Evolutionary conservation across 306 rosid genomes (phyloP).

Genomic region (Cicer arietinum): DNA sequence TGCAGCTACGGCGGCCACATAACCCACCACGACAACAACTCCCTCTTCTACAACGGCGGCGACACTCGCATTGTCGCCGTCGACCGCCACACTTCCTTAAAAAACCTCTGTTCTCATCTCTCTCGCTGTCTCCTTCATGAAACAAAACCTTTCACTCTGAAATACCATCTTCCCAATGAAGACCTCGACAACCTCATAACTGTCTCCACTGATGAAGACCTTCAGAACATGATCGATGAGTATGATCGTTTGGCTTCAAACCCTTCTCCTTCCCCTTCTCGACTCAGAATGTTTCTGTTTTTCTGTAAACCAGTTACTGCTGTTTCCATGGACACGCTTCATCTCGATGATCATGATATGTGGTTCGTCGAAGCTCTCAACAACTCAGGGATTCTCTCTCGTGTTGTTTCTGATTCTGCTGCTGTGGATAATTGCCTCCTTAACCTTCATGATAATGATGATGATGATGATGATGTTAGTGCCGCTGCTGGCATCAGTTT

Average conservation of each 20-base stretch:
- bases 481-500: too few species aligned
- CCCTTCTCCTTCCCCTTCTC: conserved; percentile 39
- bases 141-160: conserved; percentile 70
- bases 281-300: conserved; percentile 70
- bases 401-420: conserved; percentile 72
- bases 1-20: conserved; percentile 92
- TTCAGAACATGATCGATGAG: conserved; percentile 80
- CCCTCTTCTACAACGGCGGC: conserved; percentile 81
- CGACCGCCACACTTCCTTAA: conserved; percentile 63
- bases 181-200: conserved; percentile 73
- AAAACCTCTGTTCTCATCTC: conserved; percentile 62
- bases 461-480: too few species aligned
- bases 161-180: conserved; percentile 78
- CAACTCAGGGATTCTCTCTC: conserved; percentile 41
- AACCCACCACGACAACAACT: conserved; percentile 74
- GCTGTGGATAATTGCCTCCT: conserved; percentile 51
- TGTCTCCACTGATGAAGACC: conserved; percentile 73
- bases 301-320: conserved; percentile 60
- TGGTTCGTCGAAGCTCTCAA: conserved; percentile 88
- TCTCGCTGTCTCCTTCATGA: conserved; percentile 66
- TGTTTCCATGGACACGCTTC: conserved; percentile 65
- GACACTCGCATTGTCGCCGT: conserved; percentile 82
- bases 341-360: conserved; percentile 54
- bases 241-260: conserved; percentile 59
- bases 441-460: conserved; percentile 7